Conservation (phyloP, 805 yeast genomes). For the Candida nemodendra region DNA sequence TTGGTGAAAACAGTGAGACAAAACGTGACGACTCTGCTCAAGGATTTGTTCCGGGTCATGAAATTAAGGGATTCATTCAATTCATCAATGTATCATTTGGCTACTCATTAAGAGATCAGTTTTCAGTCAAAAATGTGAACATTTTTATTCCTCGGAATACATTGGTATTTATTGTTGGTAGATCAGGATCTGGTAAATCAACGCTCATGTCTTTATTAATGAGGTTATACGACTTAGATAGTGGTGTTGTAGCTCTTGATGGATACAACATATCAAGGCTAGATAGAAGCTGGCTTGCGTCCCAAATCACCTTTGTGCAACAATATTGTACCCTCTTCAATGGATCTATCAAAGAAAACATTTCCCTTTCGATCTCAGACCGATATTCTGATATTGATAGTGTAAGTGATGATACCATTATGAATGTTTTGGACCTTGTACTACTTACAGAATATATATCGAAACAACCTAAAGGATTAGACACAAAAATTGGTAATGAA, state of each 20-base stretch:
- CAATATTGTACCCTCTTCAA: slow-evolving; percentile 69
- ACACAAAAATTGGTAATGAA: slow-evolving; percentile 47
- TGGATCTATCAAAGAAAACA: slow-evolving; percentile 60
- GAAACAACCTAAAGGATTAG: slow-evolving; percentile 52
- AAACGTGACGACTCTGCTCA: neutral
- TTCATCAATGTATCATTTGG: slow-evolving; percentile 58
- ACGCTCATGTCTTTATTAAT: slow-evolving; percentile 66
- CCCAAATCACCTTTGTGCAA: slow-evolving; percentile 69
- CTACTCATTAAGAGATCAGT: slow-evolving; percentile 56
- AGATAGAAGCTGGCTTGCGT: slow-evolving; percentile 50
- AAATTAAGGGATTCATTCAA: slow-evolving; percentile 46
- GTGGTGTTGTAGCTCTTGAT: slow-evolving; percentile 62
- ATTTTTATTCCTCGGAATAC: slow-evolving; percentile 44
- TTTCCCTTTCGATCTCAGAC: slow-evolving; percentile 34
- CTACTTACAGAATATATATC: slow-evolving; percentile 48
- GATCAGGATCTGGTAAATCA: slow-evolving; percentile 93
- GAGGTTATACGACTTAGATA: slow-evolving; percentile 51
- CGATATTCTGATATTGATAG: slow-evolving; percentile 8
- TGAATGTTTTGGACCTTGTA: slow-evolving; percentile 52
- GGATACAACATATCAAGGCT: slow-evolving; percentile 45
- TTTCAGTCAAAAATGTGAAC: slow-evolving; percentile 48
- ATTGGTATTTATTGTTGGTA: slow-evolving; percentile 71
- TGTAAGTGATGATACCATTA: slow-evolving; percentile 27
- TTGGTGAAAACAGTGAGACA: slow-evolving; percentile 18
- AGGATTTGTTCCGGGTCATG: slow-evolving; percentile 24